phyloP scores from a whole-genome alignment of 768 basidiomycete genomes.

The Mycena albidolilacea region DNA sequence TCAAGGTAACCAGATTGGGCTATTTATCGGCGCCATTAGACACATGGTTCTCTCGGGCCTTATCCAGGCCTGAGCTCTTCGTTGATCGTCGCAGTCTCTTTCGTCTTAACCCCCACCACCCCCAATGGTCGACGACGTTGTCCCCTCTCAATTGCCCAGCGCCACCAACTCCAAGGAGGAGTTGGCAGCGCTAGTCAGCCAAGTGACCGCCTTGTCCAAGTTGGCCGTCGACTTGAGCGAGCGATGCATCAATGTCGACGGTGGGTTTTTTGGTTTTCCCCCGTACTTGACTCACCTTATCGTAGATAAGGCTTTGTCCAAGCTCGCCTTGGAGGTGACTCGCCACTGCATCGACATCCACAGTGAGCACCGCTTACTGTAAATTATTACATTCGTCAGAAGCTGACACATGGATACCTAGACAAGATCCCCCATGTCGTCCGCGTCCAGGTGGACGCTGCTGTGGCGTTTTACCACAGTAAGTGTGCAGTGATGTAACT shows the following conservation, averaged over 20 bases:
- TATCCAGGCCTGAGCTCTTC: background rate
- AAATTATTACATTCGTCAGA: too few relatives aligned
- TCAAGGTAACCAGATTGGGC: background rate
- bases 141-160: background rate
- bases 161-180: conserved; percentile 2
- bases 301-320: background rate
- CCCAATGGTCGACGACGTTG: background rate
- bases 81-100: background rate
- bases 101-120: too few relatives aligned
- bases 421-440: conserved; percentile 7
- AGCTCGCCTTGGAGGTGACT: conserved; percentile 13
- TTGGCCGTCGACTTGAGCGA: conserved; percentile 6
- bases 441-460: background rate
- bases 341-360: conserved; percentile 11
- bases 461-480: too few relatives aligned
- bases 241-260: background rate
- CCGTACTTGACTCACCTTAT: background rate
- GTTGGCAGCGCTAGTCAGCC: conserved; percentile 14
- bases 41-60: background rate
- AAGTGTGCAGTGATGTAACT: too few relatives aligned
- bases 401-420: background rate
- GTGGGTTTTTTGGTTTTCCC: background rate
- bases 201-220: background rate
- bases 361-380: background rate
- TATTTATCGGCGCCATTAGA: background rate